A percentile compares a stretch with the other conserved stretches of the same genome.
phyloP scores from a whole-genome alignment of 2,329 filamentous ascomycete genomes.

The Xylaria sp. region DNA sequence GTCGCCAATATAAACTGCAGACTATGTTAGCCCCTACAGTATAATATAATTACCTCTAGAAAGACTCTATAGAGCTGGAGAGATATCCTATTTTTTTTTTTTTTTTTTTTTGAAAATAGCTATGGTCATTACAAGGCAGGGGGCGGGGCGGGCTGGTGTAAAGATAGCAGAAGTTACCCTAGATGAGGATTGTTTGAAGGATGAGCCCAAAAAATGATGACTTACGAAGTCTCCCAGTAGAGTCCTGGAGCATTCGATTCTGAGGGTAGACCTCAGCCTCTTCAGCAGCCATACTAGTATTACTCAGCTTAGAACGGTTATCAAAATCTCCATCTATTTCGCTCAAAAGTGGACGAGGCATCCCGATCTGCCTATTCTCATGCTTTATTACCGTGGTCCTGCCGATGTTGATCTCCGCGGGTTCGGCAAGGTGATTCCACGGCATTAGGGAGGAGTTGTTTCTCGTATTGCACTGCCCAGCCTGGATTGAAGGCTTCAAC shows the following conservation, averaged over 20 bases:
- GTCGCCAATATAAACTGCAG: constrained; percentile 69
- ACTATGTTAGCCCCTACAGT: constrained; percentile 11
- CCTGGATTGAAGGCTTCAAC: constrained; percentile 44
- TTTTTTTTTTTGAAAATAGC: background rate
- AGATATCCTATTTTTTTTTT: background rate
- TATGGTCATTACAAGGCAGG: background rate
- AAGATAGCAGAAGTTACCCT: background rate
- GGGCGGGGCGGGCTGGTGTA: too few species aligned
- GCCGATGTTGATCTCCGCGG: constrained; percentile 36
- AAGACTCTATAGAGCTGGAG: background rate
- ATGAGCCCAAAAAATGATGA: constrained; percentile 32
- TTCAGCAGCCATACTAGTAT: constrained; percentile 61
- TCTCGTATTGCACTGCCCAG: constrained; percentile 47
- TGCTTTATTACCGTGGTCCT: constrained; percentile 36
- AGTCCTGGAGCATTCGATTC: constrained; percentile 69
- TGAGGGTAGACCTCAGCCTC: constrained; percentile 66
- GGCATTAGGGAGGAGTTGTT: constrained; percentile 41
- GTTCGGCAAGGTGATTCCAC: constrained; percentile 44
- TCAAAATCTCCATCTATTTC: constrained; percentile 48
- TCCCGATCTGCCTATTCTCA: constrained; percentile 40
- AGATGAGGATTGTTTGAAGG: background rate
- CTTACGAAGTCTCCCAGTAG: constrained; percentile 66
- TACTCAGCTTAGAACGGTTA: constrained; percentile 53
- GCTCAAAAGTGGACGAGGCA: constrained; percentile 37
- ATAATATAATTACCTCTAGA: background rate